Percentiles rank a stretch among this genome's conserved stretches.
These are phyloP conservation scores for Scolecobasidium constrictum DNA, from an alignment of 2,329 filamentous ascomycete genomes.

Conservation along the genomic window DNA sequence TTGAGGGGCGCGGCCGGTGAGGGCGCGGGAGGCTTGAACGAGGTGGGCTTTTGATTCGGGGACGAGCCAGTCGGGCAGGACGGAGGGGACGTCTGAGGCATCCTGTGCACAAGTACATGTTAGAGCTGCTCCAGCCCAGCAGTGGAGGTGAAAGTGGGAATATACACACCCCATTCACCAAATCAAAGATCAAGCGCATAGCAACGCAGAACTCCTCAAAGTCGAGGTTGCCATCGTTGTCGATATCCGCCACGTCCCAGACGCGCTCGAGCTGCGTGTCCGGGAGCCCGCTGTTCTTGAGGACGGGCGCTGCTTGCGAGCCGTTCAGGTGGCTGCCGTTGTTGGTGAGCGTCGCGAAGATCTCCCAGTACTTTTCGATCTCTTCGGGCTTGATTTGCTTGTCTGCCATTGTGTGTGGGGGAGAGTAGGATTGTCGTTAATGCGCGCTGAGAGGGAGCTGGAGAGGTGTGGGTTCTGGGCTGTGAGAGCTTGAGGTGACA, in stretches of 20 bases:
- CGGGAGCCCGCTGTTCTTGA: constrained; percentile 61
- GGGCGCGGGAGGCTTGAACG: constrained; percentile 29
- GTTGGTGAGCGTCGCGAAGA: constrained; percentile 57
- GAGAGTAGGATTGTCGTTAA: too few relatives aligned
- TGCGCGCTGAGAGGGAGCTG: too few relatives aligned
- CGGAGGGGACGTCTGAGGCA: constrained; percentile 60
- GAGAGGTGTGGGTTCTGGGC: too few relatives aligned
- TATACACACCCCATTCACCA: constrained; percentile 78
- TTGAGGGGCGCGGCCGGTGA: constrained; percentile 66
- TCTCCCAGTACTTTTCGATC: constrained; percentile 71
- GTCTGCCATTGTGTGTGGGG: constrained; percentile 20
- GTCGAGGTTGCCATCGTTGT: constrained; percentile 93
- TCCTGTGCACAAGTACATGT: not conserved
- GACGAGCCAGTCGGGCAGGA: constrained; percentile 89
- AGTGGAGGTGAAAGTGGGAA: not conserved
- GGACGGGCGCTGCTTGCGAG: constrained; percentile 56
- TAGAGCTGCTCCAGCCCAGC: not conserved
- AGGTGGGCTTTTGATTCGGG: constrained; percentile 59
- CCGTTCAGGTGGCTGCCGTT: constrained; percentile 57
- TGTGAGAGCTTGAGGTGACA: too few relatives aligned
- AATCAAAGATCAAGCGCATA: constrained; percentile 95
- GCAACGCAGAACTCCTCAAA: constrained; percentile 99
- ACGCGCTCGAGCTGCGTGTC: constrained; percentile 88
- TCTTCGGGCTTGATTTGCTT: constrained; percentile 61
- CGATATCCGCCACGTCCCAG: constrained; percentile 95